Percentiles rank a stretch among this genome's conserved stretches.
Evolutionary conservation across 257 asterid species (phyloP).

Genomic region (Linaria vulgaris): DNA sequence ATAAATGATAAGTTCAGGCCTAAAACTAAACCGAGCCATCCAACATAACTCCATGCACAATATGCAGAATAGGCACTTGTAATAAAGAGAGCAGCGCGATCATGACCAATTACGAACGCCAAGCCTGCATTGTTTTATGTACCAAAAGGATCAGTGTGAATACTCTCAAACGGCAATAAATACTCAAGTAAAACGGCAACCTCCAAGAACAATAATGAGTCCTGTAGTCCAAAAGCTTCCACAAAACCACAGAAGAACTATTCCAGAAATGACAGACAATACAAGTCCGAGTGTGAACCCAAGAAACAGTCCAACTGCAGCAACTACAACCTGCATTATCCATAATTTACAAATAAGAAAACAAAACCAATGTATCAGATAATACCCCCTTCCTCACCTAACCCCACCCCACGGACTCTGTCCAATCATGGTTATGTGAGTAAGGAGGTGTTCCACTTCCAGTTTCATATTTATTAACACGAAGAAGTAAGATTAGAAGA

Average conservation of each 20-base stretch:
- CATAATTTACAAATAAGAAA: constrained; percentile 18
- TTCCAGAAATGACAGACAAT: constrained; percentile 46
- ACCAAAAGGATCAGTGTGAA: constrained; percentile 22
- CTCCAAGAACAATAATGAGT: constrained; percentile 62
- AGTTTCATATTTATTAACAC: neutral
- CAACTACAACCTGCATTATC: constrained; percentile 56
- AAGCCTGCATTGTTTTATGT: constrained; percentile 56
- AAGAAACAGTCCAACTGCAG: constrained; percentile 56
- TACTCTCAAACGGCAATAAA: constrained; percentile 16
- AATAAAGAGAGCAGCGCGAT: constrained; percentile 71
- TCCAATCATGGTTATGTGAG: too few species aligned
- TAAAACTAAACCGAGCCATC: constrained; percentile 70
- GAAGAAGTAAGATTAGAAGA: neutral
- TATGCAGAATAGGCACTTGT: constrained; percentile 65
- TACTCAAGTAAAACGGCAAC: constrained; percentile 39
- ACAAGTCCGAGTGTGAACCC: constrained; percentile 63
- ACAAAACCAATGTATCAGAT: neutral
- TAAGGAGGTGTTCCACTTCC: neutral
- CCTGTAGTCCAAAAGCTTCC: constrained; percentile 92
- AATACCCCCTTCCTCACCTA: too few species aligned
- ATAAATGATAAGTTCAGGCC: constrained; percentile 81
- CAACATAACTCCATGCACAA: constrained; percentile 79
- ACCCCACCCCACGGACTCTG: neutral
- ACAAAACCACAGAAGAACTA: constrained; percentile 63
- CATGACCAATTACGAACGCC: constrained; percentile 51